Base-by-base conservation (phyloP, 2,329 filamentous ascomycete genomes). In the Cordyceps farinosa region DNA sequence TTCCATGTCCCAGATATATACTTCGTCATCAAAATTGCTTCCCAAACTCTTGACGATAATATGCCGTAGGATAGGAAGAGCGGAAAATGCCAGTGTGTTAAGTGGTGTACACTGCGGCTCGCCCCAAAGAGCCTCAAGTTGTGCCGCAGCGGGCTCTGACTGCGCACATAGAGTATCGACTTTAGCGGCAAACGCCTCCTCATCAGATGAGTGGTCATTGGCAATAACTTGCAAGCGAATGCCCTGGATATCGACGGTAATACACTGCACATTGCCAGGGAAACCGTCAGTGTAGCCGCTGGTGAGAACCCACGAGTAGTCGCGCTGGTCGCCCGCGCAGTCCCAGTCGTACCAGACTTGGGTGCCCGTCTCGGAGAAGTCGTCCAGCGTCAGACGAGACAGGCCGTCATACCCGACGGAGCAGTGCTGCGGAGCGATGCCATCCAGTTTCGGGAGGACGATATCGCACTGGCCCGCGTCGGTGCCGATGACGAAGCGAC, bases 341-440 rank as follows among this genome's bases (percentile, higher is more conserved):
- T 73, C 72, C 72, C 74, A 76, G 62, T 77, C 76, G 67, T 76
- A 78, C 77, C 77, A 79, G 36, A 79, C 76, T 55, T 77, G 73
- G 1, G 77, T 79, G 15, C 77, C 77, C 22, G 57, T 40, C 42
- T 70, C 70, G 2, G 76, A 78, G 51, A 73, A 74, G 68, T 79
- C 77, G 57, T 74, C 71, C 9, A 79, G 72, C 4, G 77, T 69
- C 44, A 79, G 73, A 34, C 77, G 69, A 17, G 71, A 71, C 59
- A 76, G 71, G 27, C 70, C 70, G 66, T 78, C 77, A 56, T 79
- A 79, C 67, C 74, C 71, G 60, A 79, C 44, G 52, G 70, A 69
- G 70, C 76, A 78, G 68, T 79, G 77, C 58, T 70, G 70, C 11
- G 72, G 66, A 10, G 73, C 70, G 53, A 79, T 72, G 57, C 75